Evolutionary conservation across 2,329 filamentous ascomycete genomes (phyloP).

Genomic region (Escovopsis weberi): DNA sequence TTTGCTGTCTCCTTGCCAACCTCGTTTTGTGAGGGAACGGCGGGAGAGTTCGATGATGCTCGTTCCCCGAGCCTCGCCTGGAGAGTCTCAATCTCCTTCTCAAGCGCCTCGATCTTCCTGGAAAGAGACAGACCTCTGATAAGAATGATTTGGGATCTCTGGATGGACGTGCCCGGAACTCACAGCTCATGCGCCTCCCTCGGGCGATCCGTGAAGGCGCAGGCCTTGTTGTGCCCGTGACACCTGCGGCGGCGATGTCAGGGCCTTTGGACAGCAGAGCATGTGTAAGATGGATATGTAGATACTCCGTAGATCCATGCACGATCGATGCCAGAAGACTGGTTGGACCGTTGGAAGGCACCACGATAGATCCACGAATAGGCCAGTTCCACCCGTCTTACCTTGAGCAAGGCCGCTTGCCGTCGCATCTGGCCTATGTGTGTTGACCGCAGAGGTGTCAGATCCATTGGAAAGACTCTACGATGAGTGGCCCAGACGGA

Average conservation of each 20-base stretch:
- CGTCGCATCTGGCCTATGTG: conserved; percentile 12
- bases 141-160: too few relatives aligned
- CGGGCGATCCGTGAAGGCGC: conserved; percentile 11
- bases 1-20: too few relatives aligned
- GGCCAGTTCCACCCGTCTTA: neutral
- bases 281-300: too few relatives aligned
- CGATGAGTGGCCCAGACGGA: too few relatives aligned
- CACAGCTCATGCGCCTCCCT: conserved; percentile 11
- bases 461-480: neutral
- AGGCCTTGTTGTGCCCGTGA: conserved; percentile 9
- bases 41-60: neutral
- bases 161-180: neutral
- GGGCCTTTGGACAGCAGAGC: too few relatives aligned
- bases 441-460: too few relatives aligned
- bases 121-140: neutral
- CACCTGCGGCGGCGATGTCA: conserved; percentile 3
- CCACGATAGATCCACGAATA: too few relatives aligned
- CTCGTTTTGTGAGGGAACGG: too few relatives aligned
- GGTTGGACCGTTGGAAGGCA: neutral
- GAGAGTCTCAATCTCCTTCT: conserved; percentile 6
- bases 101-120: conserved; percentile 10
- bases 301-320: too few relatives aligned
- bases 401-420: conserved; percentile 13
- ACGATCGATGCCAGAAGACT: conserved; percentile 3
- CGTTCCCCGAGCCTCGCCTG: conserved; percentile 3